Base-by-base conservation (phyloP, 352 stramenopile species). In the Peronospora destructor region DNA sequence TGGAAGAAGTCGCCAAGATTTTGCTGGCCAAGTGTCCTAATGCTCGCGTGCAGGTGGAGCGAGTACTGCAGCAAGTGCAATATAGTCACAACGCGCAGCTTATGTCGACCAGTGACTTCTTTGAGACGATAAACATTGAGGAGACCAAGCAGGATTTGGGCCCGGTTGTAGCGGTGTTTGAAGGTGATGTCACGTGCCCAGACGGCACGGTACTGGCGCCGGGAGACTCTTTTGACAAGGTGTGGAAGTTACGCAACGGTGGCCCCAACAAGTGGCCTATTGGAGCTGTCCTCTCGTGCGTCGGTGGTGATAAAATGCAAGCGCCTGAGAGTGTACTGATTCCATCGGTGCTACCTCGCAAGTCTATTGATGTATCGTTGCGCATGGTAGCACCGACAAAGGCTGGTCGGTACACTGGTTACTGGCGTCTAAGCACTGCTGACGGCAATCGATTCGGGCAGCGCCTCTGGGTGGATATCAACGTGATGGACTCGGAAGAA, bases 391-490 rank as follows among this genome's bases (percentile, higher is more conserved):
- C 81, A 1, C 81, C 81, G 4, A 30, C 62, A 0, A 71, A 78
- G 38, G 49, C 76, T 43, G 77, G 81, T 5, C 80, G 85, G 3
- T 94, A 93, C 71, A 92, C 85, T 25, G 80, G 84, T 25, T 94
- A 94, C 66, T 95, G 85, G 80, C 84, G 85, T n/a, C 58, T 95
- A 25, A 82, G 74, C 45, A 88, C 76, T 3, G 61, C 78, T 4
- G 75, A 90, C 14, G 81, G 80, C 44, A 87, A 79, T 19, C 78
- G 80, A 38, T 95, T 95, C 50, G 85, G 85, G 0, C 84, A 95
- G 49, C 78, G 84, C 5, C 80, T 95, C 33, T 95, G 85, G 85
- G 76, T 94, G 21, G 84, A 95, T 52, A 76, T 95, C 32, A 87
- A 81, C 14, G 79, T 92, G 21, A 73, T 78, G 48, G 63, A 59